phyloP scores from a whole-genome alignment of 1,284 basidiomycete genomes.

The Sporisorium scitamineum region DNA sequence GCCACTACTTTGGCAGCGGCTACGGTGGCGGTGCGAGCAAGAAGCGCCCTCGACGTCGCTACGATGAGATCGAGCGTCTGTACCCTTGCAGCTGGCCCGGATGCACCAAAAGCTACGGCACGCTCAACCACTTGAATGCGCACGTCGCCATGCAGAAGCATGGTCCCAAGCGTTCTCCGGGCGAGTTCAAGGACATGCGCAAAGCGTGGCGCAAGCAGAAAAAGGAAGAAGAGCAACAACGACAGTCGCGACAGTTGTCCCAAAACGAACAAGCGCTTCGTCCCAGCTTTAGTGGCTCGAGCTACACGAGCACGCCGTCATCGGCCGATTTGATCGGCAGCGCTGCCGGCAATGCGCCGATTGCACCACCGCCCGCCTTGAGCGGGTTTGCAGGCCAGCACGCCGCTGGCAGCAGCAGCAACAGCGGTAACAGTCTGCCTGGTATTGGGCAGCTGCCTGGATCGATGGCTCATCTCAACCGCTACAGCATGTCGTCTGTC shows the following conservation, averaged over 20 bases:
- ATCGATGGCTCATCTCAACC: slow-evolving; percentile 28
- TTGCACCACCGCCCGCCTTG: slow-evolving; percentile 26
- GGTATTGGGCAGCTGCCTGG: slow-evolving; percentile 23
- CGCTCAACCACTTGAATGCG: slow-evolving; percentile 89
- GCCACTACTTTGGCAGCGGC: slow-evolving; percentile 42
- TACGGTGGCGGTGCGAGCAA: slow-evolving; percentile 39
- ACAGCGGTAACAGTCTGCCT: slow-evolving; percentile 8
- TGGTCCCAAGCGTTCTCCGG: slow-evolving; percentile 82
- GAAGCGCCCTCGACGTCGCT: slow-evolving; percentile 59
- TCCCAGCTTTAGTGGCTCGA: slow-evolving; percentile 22
- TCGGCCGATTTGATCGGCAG: slow-evolving; percentile 8
- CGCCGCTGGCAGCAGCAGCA: slow-evolving; percentile 2
- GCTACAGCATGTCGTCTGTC: slow-evolving; percentile 49
- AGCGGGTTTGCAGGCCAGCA: slow-evolving; percentile 11
- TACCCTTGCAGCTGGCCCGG: slow-evolving; percentile 85
- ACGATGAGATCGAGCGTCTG: slow-evolving; percentile 80
- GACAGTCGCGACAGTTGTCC: slow-evolving; percentile 35
- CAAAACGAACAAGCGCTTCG: slow-evolving; percentile 22
- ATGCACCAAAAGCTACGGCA: slow-evolving; percentile 86
- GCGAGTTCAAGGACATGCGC: slow-evolving; percentile 95
- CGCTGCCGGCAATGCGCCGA: slow-evolving; percentile 11
- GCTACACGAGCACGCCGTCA: slow-evolving; percentile 14
- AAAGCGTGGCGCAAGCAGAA: slow-evolving; percentile 95
- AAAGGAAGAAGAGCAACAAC: slow-evolving; percentile 75
- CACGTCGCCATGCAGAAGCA: slow-evolving; percentile 94